These are phyloP conservation scores for Byssoonygena ceratinophila DNA, from an alignment of 2,329 filamentous ascomycete species.

Conservation along the genomic window DNA sequence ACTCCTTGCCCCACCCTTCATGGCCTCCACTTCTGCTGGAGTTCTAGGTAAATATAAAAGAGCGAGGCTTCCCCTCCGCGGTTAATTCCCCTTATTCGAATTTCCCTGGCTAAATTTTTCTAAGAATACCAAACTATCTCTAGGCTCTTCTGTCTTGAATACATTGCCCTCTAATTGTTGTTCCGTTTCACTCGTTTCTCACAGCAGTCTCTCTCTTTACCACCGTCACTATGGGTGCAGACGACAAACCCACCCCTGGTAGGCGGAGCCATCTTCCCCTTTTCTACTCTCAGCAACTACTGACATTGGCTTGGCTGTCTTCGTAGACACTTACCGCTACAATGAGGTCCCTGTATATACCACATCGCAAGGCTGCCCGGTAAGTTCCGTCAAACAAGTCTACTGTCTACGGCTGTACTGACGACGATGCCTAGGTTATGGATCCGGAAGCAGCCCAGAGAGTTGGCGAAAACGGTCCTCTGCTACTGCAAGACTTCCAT, in stretches of 20 bases:
- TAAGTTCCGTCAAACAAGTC: conserved; percentile 13
- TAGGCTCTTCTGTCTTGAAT: not conserved
- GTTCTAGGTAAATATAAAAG: no score
- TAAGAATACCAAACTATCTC: no score
- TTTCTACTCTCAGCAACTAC: not conserved
- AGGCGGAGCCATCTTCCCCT: not conserved
- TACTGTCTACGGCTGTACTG: conserved; percentile 2
- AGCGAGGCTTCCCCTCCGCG: not conserved
- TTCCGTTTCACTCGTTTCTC: not conserved
- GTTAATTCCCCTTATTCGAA: not conserved
- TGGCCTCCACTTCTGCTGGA: not conserved
- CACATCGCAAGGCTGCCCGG: conserved; percentile 49
- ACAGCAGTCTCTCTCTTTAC: not conserved
- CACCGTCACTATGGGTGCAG: conserved; percentile 28
- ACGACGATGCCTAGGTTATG: conserved; percentile 30
- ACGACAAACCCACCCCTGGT: conserved; percentile 23
- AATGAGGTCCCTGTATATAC: conserved; percentile 50
- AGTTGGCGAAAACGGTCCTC: conserved; percentile 47
- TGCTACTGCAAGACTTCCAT: conserved; percentile 56
- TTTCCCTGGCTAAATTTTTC: no score
- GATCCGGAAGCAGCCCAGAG: conserved; percentile 46
- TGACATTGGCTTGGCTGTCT: conserved; percentile 8
- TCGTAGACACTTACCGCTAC: conserved; percentile 40
- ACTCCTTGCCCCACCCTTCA: not conserved
- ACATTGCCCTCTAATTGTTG: not conserved